Percentiles rank a stretch among this genome's conserved stretches.
Evolutionary conservation across 805 yeast genomes (phyloP).

Genomic region (Wickerhamomyces tratensis): DNA sequence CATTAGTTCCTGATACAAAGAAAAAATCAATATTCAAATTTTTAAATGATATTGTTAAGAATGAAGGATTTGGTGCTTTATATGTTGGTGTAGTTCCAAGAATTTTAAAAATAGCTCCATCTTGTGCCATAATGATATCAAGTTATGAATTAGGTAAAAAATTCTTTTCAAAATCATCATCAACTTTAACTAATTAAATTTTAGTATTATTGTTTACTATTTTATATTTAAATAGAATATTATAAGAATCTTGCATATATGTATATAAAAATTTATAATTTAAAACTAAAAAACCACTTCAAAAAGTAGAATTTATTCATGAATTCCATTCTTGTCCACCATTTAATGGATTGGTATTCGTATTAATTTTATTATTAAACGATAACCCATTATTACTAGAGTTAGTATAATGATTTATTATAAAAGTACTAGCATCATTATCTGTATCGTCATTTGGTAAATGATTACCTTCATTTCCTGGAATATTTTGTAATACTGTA

Average conservation of each 20-base stretch:
- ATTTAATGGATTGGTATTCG: conserved; percentile 1
- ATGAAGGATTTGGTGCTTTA: conserved; percentile 78
- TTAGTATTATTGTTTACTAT: no score
- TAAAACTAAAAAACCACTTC: no score
- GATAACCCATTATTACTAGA: conserved; percentile 5
- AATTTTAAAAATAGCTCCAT: conserved; percentile 85
- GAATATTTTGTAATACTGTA: background rate
- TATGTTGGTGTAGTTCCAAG: conserved; percentile 85
- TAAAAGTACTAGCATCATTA: conserved; percentile 1
- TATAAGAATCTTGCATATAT: no score
- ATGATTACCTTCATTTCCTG: background rate
- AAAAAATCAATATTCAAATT: conserved; percentile 57
- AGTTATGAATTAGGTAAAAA: conserved; percentile 85
- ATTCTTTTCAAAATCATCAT: conserved; percentile 22
- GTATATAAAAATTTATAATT: no score
- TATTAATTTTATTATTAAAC: conserved; percentile 8
- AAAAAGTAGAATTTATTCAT: no score
- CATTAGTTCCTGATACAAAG: conserved; percentile 4
- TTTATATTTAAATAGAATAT: no score
- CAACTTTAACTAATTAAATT: no score
- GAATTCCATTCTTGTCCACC: conserved; percentile 10
- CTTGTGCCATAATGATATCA: conserved; percentile 98
- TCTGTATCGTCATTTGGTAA: background rate
- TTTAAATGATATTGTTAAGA: conserved; percentile 48
- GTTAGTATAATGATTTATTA: conserved; percentile 14